Conservation (phyloP, 2,329 filamentous ascomycete genomes). For the Botrytis fragariae region DNA sequence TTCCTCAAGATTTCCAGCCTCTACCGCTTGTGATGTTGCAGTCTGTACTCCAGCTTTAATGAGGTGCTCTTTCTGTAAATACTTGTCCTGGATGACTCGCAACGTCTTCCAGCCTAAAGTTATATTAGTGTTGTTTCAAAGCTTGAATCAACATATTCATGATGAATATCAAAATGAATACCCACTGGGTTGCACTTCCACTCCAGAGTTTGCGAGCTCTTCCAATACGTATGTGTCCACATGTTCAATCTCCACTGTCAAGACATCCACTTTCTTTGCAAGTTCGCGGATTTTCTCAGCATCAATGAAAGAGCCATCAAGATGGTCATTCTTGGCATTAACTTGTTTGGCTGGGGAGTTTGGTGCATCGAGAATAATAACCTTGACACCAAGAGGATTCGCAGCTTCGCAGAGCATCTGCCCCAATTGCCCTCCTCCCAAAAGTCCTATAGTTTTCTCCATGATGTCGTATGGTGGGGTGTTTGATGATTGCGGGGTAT, state of each 20-base stretch:
- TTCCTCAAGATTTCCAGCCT: slow-evolving; percentile 56
- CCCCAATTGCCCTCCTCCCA: slow-evolving; percentile 73
- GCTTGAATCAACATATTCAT: background rate
- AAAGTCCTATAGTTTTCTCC: slow-evolving; percentile 44
- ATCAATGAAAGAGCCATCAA: slow-evolving; percentile 87
- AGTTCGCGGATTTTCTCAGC: slow-evolving; percentile 73
- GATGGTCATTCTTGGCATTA: slow-evolving; percentile 69
- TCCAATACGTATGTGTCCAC: slow-evolving; percentile 87
- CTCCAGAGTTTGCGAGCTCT: slow-evolving; percentile 67
- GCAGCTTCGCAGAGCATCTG: slow-evolving; percentile 94
- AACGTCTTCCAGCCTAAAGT: slow-evolving; percentile 86
- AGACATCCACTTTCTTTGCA: slow-evolving; percentile 71
- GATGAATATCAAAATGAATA: background rate
- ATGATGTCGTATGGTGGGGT: slow-evolving; percentile 24
- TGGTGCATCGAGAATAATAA: slow-evolving; percentile 73
- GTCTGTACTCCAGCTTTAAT: slow-evolving; percentile 65
- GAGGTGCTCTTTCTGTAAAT: slow-evolving; percentile 80
- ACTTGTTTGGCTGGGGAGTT: slow-evolving; percentile 83
- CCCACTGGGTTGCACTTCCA: slow-evolving; percentile 47
- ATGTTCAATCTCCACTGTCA: slow-evolving; percentile 95
- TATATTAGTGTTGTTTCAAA: slow-evolving; percentile 53
- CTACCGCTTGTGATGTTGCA: slow-evolving; percentile 61
- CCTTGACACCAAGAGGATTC: slow-evolving; percentile 72
- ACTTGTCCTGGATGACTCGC: slow-evolving; percentile 91
- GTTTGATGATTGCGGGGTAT: slow-evolving; percentile 14